Conservation (phyloP, 371 early-diverging fungal species). For the Circinella minor region DNA sequence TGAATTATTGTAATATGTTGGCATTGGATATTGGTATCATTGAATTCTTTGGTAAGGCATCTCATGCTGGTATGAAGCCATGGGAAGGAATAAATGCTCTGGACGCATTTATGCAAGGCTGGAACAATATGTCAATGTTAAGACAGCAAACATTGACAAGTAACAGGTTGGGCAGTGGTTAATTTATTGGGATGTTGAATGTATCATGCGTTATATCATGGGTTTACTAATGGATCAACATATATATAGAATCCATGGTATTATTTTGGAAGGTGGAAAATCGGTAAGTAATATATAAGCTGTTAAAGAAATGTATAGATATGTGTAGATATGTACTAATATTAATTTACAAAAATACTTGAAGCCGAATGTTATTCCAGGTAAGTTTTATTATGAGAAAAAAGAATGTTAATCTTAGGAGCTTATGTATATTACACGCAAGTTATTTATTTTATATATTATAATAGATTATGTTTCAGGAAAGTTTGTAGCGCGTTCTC, state of each 20-base stretch:
- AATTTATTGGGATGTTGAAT: no score
- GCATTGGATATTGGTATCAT: constrained; percentile 31
- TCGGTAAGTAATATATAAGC: constrained; percentile 44
- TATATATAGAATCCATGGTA: constrained; percentile 66
- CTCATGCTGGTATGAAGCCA: constrained; percentile 55
- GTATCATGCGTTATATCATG: no score
- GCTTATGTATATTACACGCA: no score
- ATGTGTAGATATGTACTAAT: not conserved
- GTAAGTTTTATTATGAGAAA: not conserved
- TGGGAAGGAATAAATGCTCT: constrained; percentile 80
- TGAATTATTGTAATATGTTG: constrained; percentile 13
- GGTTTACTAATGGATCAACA: no score
- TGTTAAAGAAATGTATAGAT: not conserved
- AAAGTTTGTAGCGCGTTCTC: constrained; percentile 61
- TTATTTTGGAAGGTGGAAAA: constrained; percentile 72
- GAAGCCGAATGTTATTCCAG: constrained; percentile 38
- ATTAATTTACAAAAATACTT: not conserved
- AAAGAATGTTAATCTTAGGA: no score
- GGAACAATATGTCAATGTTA: constrained; percentile 68
- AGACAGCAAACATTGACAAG: constrained; percentile 76
- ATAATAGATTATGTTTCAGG: constrained; percentile 55
- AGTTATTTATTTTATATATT: no score
- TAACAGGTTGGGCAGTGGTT: constrained; percentile 22
- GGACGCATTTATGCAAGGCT: constrained; percentile 68
- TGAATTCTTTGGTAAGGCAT: constrained; percentile 50